These are phyloP conservation scores for Botrytis hyacinthi DNA, from an alignment of 2,329 filamentous ascomycete genomes.

Conservation along the genomic window DNA sequence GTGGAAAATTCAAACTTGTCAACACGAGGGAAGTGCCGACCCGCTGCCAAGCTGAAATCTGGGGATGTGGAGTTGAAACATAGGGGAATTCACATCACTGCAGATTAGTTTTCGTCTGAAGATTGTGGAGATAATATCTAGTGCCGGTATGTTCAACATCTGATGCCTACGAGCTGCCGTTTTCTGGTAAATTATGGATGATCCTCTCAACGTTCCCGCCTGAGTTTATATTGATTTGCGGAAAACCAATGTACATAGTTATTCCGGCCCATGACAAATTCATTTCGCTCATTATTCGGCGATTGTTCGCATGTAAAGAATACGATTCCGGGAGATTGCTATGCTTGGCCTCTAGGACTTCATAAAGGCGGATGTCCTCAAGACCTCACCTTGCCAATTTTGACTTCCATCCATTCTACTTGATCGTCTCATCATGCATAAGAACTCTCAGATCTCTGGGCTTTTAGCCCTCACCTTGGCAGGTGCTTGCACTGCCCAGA, in stretches of 20 bases:
- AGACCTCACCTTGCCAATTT: neutral
- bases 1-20: neutral
- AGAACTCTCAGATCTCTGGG: neutral
- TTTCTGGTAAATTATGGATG: neutral
- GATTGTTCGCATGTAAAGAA: neutral
- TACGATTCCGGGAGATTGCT: neutral
- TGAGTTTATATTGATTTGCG: neutral
- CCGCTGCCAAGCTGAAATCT: conserved; percentile 3
- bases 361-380: neutral
- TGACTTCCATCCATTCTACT: neutral
- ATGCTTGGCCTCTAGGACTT: conserved; percentile 2
- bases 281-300: neutral
- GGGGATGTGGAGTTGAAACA: conserved; percentile 8
- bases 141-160: neutral
- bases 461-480: conserved; percentile 8
- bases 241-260: neutral
- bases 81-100: neutral
- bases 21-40: neutral
- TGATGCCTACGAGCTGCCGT: neutral
- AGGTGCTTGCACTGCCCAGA: conserved; percentile 1
- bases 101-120: neutral
- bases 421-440: conserved; percentile 10
- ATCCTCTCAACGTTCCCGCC: neutral
- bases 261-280: neutral
- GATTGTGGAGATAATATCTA: neutral